phyloP scores from a whole-genome alignment of 2,329 filamentous ascomycete species.

The Claviceps monticola region DNA sequence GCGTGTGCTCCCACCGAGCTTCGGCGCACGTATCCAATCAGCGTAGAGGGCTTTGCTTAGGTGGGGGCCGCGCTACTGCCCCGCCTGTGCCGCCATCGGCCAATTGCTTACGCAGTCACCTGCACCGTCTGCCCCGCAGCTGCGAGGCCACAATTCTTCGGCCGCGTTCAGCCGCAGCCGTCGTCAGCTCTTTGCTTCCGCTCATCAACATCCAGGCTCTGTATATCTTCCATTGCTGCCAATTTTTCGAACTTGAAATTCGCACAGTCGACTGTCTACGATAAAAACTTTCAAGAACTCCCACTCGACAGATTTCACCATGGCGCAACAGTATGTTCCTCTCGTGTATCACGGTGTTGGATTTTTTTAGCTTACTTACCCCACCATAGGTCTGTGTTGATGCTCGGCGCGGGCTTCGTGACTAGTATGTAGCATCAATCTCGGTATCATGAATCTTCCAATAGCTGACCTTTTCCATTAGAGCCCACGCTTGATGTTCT shows the following conservation, averaged over 20 bases:
- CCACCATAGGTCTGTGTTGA: conserved; percentile 14
- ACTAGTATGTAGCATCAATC: conserved; percentile 17
- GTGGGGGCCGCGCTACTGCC: background rate
- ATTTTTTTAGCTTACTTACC: background rate
- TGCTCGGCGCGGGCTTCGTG: conserved; percentile 44
- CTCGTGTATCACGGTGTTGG: background rate
- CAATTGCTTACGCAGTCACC: background rate
- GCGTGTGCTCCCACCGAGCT: too few species aligned
- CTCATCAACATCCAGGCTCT: background rate
- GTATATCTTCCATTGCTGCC: background rate
- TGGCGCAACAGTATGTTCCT: conserved; percentile 5
- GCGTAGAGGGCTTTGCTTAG: too few species aligned
- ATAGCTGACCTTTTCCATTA: background rate
- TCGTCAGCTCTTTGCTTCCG: background rate
- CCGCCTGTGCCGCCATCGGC: conserved; percentile 1
- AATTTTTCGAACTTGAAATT: background rate
- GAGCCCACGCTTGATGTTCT: conserved; percentile 52
- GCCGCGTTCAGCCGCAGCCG: background rate
- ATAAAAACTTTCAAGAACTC: background rate
- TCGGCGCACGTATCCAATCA: too few species aligned
- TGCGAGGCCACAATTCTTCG: conserved; percentile 3
- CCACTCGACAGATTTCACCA: background rate
- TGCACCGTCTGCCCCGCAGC: conserved; percentile 2
- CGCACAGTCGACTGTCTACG: background rate
- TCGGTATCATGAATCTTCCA: background rate